Conservation (phyloP, 2,329 filamentous ascomycete species). For the Leptographium flavum region DNA sequence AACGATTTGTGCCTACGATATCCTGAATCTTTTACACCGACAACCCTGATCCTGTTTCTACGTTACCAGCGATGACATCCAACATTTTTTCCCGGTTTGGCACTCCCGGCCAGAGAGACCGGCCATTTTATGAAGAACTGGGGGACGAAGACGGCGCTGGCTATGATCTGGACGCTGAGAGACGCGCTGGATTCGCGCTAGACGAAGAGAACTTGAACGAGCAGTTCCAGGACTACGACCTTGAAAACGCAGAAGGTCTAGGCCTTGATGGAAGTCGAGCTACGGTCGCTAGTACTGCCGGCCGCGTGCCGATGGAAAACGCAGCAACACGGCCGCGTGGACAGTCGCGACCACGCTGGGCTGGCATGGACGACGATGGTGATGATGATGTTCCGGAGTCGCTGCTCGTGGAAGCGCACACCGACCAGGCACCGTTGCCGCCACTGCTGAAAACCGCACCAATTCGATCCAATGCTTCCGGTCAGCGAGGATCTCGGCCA, state of each 20-base stretch:
- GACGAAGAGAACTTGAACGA: slow-evolving; percentile 41
- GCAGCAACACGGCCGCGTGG: neutral
- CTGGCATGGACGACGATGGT: slow-evolving; percentile 28
- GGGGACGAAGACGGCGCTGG: slow-evolving; percentile 21
- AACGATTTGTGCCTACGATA: neutral
- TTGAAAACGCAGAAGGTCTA: slow-evolving; percentile 27
- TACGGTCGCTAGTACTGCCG: slow-evolving; percentile 17
- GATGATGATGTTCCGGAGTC: slow-evolving; percentile 52
- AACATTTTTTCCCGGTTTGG: slow-evolving; percentile 33
- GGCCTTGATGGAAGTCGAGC: slow-evolving; percentile 30
- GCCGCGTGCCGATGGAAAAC: neutral
- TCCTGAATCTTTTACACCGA: neutral
- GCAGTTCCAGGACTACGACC: slow-evolving; percentile 34
- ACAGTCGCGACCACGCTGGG: slow-evolving; percentile 8
- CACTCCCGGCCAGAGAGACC: slow-evolving; percentile 19
- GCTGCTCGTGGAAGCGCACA: slow-evolving; percentile 38
- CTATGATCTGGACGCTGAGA: slow-evolving; percentile 25
- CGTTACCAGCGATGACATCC: slow-evolving; percentile 24
- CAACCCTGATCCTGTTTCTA: neutral
- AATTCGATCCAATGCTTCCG: slow-evolving; percentile 8
- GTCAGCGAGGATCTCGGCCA: neutral
- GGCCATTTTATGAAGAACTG: slow-evolving; percentile 38
- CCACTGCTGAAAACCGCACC: slow-evolving; percentile 13
- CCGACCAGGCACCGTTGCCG: slow-evolving; percentile 3
- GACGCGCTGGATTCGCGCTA: slow-evolving; percentile 26